These are phyloP conservation scores for Globisporangium paddicum DNA, from an alignment of 352 stramenopile genomes.

Conservation along the genomic window DNA sequence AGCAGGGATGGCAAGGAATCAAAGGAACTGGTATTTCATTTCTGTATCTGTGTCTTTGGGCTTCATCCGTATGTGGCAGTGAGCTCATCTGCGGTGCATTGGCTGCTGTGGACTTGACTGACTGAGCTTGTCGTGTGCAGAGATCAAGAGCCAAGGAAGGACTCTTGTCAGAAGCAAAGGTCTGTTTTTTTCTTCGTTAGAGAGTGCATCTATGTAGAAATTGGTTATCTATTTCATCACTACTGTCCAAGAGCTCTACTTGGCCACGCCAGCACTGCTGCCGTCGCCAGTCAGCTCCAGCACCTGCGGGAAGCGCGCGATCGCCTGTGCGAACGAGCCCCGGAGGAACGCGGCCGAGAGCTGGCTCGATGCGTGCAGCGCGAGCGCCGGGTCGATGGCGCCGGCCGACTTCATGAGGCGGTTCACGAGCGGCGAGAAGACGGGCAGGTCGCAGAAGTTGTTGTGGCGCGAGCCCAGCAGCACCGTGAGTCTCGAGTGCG, in stretches of 20 bases:
- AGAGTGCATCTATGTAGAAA: neutral
- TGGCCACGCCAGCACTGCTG: neutral
- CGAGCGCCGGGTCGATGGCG: constrained; percentile 37
- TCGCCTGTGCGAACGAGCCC: constrained; percentile 22
- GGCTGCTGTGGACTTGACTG: neutral
- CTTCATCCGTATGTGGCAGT: neutral
- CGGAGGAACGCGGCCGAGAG: constrained; percentile 47
- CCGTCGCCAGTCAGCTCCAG: constrained; percentile 6
- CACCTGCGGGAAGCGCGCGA: constrained; percentile 36
- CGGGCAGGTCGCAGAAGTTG: constrained; percentile 65
- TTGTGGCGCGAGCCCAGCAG: constrained; percentile 50
- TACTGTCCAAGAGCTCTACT: neutral
- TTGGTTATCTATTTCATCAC: neutral
- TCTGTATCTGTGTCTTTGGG: neutral
- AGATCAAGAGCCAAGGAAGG: neutral
- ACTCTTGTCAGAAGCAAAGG: neutral
- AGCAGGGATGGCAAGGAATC: neutral
- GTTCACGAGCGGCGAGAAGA: constrained; percentile 60
- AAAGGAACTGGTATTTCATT: constrained; percentile 2
- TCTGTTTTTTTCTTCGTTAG: too few relatives aligned
- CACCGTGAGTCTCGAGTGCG: constrained; percentile 29
- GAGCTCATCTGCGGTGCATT: neutral
- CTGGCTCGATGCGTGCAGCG: constrained; percentile 35
- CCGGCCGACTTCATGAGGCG: constrained; percentile 43
- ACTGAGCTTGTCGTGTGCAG: neutral